A percentile compares a stretch with the other conserved stretches of the same genome.
phyloP scores from a whole-genome alignment of 371 early-diverging fungal species.

The Rhizopus sp. region DNA sequence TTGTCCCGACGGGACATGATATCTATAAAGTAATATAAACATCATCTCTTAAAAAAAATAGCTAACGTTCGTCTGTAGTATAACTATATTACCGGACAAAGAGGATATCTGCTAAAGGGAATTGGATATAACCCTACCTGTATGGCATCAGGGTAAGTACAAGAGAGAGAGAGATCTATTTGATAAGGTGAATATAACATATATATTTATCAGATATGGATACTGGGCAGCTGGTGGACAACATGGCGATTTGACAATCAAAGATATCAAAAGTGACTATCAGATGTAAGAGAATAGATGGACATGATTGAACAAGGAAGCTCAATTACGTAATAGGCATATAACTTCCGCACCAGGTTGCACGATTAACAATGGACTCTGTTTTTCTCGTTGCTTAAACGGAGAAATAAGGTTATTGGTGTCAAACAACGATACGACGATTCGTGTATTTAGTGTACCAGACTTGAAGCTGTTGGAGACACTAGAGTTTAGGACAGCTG shows the following conservation, averaged over 20 bases:
- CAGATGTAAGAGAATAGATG: constrained; percentile 34
- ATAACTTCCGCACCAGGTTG: constrained; percentile 79
- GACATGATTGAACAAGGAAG: background rate
- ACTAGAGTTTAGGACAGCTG: constrained; percentile 80
- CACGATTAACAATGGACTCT: constrained; percentile 90
- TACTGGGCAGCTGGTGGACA: constrained; percentile 92
- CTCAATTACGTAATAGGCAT: constrained; percentile 43
- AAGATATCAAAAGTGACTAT: constrained; percentile 72
- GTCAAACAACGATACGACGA: constrained; percentile 93
- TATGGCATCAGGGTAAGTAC: constrained; percentile 65
- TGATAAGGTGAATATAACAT: background rate
- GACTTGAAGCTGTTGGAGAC: constrained; percentile 66
- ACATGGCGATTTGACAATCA: constrained; percentile 81
- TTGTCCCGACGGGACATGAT: constrained; percentile 44
- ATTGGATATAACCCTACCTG: constrained; percentile 83
- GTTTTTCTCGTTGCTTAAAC: constrained; percentile 64
- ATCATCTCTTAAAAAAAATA: background rate
- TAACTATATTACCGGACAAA: constrained; percentile 60
- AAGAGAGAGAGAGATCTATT: constrained; percentile 3
- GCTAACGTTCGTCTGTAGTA: constrained; percentile 29
- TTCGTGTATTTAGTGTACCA: constrained; percentile 84
- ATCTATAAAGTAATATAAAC: constrained; percentile 22
- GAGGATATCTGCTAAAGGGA: constrained; percentile 49
- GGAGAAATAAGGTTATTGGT: constrained; percentile 74
- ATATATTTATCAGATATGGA: constrained; percentile 51